A percentile compares a stretch with the other conserved stretches of the same genome.
Conservation (phyloP, 1,139 yeast species). For the Pichia sp. region DNA sequence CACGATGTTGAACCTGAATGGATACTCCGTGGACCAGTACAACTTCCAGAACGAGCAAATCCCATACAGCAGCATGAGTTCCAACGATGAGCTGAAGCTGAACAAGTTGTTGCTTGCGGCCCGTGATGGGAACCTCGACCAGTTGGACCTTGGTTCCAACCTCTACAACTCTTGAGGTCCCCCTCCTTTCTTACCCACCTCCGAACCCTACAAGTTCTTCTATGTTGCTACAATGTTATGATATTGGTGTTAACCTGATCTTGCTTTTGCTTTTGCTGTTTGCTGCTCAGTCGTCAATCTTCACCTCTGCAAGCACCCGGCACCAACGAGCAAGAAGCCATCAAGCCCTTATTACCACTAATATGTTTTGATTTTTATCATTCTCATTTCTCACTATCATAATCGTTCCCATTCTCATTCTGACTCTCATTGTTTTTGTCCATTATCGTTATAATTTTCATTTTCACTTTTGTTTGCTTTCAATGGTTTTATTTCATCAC, state of each 20-base stretch:
- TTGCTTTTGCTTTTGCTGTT: neutral
- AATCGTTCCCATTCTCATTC: neutral
- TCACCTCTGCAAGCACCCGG: no score
- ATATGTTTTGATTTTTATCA: neutral
- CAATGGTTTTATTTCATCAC: neutral
- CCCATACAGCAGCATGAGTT: conserved; percentile 22
- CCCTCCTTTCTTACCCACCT: neutral
- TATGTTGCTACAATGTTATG: neutral
- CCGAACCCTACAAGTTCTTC: neutral
- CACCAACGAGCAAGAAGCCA: neutral
- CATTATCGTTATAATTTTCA: neutral
- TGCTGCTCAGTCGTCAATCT: no score
- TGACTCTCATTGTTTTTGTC: neutral
- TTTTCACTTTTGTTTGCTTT: neutral
- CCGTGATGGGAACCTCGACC: conserved; percentile 30
- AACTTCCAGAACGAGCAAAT: conserved; percentile 24
- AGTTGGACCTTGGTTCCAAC: conserved; percentile 28
- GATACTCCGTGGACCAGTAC: conserved; percentile 18
- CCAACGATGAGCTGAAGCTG: conserved; percentile 29
- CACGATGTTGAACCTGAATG: conserved; percentile 14
- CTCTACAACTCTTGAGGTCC: conserved; percentile 17
- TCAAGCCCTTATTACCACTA: neutral
- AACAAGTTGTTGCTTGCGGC: conserved; percentile 31
- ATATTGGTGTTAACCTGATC: neutral
- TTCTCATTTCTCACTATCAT: neutral